Base-by-base conservation (phyloP, 1,139 yeast genomes). In the Kodamaea alishanica region DNA sequence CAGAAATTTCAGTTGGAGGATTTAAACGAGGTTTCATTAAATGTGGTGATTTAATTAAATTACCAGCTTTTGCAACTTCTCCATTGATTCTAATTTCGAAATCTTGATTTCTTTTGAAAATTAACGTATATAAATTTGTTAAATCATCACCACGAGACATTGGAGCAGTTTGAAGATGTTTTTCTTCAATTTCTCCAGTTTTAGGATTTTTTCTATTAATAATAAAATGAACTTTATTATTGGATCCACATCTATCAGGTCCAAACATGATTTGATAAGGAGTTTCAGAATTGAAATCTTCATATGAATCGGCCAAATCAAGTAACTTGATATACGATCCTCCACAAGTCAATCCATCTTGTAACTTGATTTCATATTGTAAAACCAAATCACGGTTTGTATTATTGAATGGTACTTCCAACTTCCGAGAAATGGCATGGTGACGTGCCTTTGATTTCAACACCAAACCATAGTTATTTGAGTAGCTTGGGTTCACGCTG, bases 241-340 rank as follows among this genome's bases (percentile, higher is more conserved):
- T 76, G 36, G 80, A 60, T 3, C 95, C 95, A 65, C 97, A 90
- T 58, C 74, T 77, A 62, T 90, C 97, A 28, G 97, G 97, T 23
- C 97, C 97, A 69, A 90, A 90, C 94, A 89, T 84, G 47, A 90
- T 63, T 57, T 84, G 88, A 63, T 83, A 88, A 1, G 90, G 85
- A 6, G 95, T 73, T 20, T 73, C 77, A 45, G 77, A 74, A 49
- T 66, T 69, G 61, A 84, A 81, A 52, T 68, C 72, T 5, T 42
- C 45, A 27, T 58, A 56, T 45, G 67, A 65, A 8, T 61, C 64
- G 4, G 66, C 76, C 7, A 66, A 66, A 28, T 79, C 70, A 40
- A 89, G 66, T 35, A 89, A 67, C 65, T 89, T 89, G 51, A 89
- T 62, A 63, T 89, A 89, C 1, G 95, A 89, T 37, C 97, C 97